Evolutionary conservation across 495 filamentous ascomycete species (phyloP), one percentile per base, ranked within the genome.

Genomic region (Glutinoglossum americanum): DNA sequence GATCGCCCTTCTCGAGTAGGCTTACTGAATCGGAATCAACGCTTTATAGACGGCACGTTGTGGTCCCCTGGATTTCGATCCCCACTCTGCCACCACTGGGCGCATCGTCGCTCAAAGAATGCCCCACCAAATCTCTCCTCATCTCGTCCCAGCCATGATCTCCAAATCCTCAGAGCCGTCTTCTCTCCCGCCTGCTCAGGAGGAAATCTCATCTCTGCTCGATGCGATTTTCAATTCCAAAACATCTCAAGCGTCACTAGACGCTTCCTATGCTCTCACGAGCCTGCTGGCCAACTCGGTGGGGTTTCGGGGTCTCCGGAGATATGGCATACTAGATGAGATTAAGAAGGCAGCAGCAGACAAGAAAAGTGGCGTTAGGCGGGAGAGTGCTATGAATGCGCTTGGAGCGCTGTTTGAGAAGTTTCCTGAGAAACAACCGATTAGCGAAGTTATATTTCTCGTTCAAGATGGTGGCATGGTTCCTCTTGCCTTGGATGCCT

Each of bases 351-450:
- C 84, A 53, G 88, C 93, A 10, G 69, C 76, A 59, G 89, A 98
- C 72, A 98, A 96, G 80, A 98, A 98, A 74, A 89, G 82, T 71
- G 84, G 84, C 7, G 73, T 80, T 57, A 79, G 77, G 61, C 78
- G 93, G 58, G 92, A 97, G 70, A 87, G 92, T 66, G 85, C 90
- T 54, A 93, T 97, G 81, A 89, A 94, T 64, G 82, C 94, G 55
- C 77, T 96, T 48, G 93, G 92, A 55, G 92, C 92, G 56, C 66
- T 99, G 17, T 89, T 95, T 63, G 92, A 99, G 72, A 80, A 81
- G 19, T 84, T 96, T 67, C 86, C 89, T 25, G 75, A 76, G 11
- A 78, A 80, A 53, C 84, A 90, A 62, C 83, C 79, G 21, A 69
- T 87, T 56, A 87, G 79, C 67, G 93, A 97, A 69, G 76, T 84